Evolutionary conservation across 2,329 filamentous ascomycete genomes (phyloP), one percentile per base, ranked within the genome.

Genomic region (Ophiostoma fasciatum): DNA sequence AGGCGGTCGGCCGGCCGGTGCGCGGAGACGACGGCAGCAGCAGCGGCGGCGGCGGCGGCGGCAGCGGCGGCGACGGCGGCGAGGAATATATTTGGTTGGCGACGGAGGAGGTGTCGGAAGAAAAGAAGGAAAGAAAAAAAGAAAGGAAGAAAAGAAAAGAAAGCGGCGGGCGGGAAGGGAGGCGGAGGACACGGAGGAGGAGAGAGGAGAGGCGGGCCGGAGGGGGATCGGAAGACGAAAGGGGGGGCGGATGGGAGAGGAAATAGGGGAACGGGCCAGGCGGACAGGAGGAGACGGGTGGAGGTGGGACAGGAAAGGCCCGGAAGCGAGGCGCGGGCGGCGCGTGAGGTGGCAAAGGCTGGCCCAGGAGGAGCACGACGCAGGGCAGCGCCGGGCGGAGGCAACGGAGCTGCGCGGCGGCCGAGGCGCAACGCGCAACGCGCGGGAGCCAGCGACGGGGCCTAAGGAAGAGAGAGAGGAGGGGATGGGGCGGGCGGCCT

Each of bases 381-480:
- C n/a, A n/a, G n/a, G n/a, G n/a, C n/a, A n/a, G n/a, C n/a, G n/a
- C n/a, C n/a, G n/a, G n/a, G n/a, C n/a, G n/a, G n/a, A 31, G 36
- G 39, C 33, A 27, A 41, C 39, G 39, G 39, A 41, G 39, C 17
- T 36, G 33, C 29, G 39, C 36, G 30, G 36, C 36, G 39, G 36
- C 36, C 18, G 30, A 34, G 27, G 30, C 32, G n/a, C n/a, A n/a
- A 28, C 25, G 37, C 37, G 27, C 25, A 35, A 20, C 25, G 27
- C 21, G 21, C n/a, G 21, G 28, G 28, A 10, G 22, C 9, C 22
- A 23, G n/a, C n/a, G n/a, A n/a, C n/a, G n/a, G 22, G 22, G 22
- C 12, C 7, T 23, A 23, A 23, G 22, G 7, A 23, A 12, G 12
- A 25, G 22, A 35, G 19, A 35, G 15, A 19, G 12, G 8, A 7